phyloP scores from a whole-genome alignment of 2,329 filamentous ascomycete species.

The Epichloe baconii region DNA sequence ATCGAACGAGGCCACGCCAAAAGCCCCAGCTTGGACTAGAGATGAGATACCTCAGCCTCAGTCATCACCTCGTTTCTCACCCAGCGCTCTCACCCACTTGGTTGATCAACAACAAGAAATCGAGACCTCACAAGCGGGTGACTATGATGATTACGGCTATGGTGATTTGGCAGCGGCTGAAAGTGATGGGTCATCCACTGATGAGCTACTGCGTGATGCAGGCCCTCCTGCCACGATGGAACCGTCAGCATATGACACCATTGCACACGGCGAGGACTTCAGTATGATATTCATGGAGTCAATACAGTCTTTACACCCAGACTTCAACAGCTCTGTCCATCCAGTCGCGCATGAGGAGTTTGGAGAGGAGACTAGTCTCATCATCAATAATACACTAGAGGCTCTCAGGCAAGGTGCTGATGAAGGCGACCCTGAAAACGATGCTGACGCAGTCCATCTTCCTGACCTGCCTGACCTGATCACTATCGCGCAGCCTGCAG shows the following conservation, averaged over 20 bases:
- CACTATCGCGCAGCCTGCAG: constrained; percentile 1
- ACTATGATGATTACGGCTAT: constrained; percentile 13
- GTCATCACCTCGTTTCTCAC: constrained; percentile 7
- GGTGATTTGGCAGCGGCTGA: constrained; percentile 14
- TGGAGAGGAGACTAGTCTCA: constrained; percentile 42
- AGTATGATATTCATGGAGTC: constrained; percentile 47
- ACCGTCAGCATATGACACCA: constrained; percentile 25
- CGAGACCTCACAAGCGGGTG: constrained; percentile 10
- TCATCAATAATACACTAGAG: constrained; percentile 42
- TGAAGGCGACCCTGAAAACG: constrained; percentile 2
- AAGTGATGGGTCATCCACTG: constrained; percentile 22
- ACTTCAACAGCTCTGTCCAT: constrained; percentile 21
- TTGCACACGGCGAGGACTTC: constrained; percentile 40
- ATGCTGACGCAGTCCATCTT: constrained; percentile 1
- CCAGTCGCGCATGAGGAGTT: constrained; percentile 29
- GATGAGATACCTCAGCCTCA: constrained; percentile 1
- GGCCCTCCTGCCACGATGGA: constrained; percentile 8
- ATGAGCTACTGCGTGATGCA: constrained; percentile 13
- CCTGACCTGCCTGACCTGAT: constrained; percentile 5
- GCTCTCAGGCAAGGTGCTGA: constrained; percentile 27
- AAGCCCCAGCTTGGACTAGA: constrained; percentile 7
- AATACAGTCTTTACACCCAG: constrained; percentile 35
- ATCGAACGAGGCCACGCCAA: constrained; percentile 25
- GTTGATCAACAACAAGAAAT: constrained; percentile 4
- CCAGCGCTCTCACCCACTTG: not conserved